Percentiles rank a stretch among this genome's conserved stretches.
Conservation (phyloP, 176 grass and related monocot species). For the Aegilops tauschii region DNA sequence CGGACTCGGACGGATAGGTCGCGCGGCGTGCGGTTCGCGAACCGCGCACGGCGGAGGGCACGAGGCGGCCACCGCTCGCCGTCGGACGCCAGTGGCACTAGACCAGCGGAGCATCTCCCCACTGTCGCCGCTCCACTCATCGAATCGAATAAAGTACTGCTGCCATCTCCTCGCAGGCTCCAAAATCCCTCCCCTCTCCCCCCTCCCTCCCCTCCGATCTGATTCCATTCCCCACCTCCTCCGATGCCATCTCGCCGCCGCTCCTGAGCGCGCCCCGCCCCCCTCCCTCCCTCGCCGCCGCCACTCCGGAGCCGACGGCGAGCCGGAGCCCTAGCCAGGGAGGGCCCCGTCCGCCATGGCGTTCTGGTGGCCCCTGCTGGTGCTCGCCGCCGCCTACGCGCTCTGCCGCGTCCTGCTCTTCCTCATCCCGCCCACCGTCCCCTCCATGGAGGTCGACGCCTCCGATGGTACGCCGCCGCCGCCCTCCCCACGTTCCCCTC, state of each 20-base stretch:
- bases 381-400: conserved; percentile 71
- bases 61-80: conserved; percentile 6
- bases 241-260: conserved; percentile 11
- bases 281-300: neutral
- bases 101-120: neutral
- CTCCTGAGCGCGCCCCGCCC: neutral
- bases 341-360: conserved; percentile 40
- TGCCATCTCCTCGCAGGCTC: neutral
- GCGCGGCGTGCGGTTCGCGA: neutral
- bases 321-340: conserved; percentile 28
- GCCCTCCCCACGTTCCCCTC: neutral
- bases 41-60: conserved; percentile 4
- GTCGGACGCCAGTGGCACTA: neutral
- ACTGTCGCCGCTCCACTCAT: neutral
- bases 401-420: conserved; percentile 86
- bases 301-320: neutral
- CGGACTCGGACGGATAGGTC: neutral
- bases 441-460: conserved; percentile 91
- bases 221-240: neutral
- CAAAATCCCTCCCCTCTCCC: neutral
- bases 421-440: conserved; percentile 90
- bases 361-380: conserved; percentile 94
- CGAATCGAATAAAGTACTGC: conserved; percentile 13
- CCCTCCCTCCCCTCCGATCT: neutral
- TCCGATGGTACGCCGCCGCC: conserved; percentile 54